Conservation (phyloP, 495 filamentous ascomycete genomes). For the Trichoderma parareesei region DNA sequence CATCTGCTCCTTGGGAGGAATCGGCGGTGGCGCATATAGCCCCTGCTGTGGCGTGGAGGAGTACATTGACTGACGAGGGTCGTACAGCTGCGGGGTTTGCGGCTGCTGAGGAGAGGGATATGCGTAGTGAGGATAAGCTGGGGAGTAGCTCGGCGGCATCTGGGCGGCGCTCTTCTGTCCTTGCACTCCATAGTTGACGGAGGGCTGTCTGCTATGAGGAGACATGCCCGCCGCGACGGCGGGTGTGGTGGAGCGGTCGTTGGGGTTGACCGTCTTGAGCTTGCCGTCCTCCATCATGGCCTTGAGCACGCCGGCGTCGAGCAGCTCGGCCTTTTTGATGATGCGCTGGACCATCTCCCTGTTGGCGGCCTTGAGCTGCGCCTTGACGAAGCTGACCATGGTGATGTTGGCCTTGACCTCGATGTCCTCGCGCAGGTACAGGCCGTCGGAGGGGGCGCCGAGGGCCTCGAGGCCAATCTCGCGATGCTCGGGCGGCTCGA, state of each 20-base stretch:
- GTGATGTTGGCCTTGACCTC: constrained; percentile 66
- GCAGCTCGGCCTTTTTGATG: constrained; percentile 55
- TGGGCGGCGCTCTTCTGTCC: constrained; percentile 18
- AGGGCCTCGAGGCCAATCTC: constrained; percentile 48
- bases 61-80: constrained; percentile 20
- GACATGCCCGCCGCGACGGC: constrained; percentile 12
- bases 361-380: constrained; percentile 57
- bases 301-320: constrained; percentile 39
- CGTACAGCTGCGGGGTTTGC: constrained; percentile 18
- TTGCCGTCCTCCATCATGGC: constrained; percentile 44
- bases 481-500: constrained; percentile 46
- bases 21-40: constrained; percentile 12
- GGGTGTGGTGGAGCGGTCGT: constrained; percentile 27
- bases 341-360: constrained; percentile 57
- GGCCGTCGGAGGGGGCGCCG: constrained; percentile 49
- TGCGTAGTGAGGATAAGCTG: constrained; percentile 24
- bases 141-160: constrained; percentile 33
- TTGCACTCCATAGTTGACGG: constrained; percentile 17
- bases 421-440: constrained; percentile 70
- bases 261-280: constrained; percentile 41
- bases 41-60: background rate
- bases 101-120: constrained; percentile 20
- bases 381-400: constrained; percentile 59
- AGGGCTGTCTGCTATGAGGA: constrained; percentile 21
- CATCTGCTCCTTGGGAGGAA: constrained; percentile 14